phyloP scores from a whole-genome alignment of 2,329 filamentous ascomycete genomes.

The Setomelanomma holmii region DNA sequence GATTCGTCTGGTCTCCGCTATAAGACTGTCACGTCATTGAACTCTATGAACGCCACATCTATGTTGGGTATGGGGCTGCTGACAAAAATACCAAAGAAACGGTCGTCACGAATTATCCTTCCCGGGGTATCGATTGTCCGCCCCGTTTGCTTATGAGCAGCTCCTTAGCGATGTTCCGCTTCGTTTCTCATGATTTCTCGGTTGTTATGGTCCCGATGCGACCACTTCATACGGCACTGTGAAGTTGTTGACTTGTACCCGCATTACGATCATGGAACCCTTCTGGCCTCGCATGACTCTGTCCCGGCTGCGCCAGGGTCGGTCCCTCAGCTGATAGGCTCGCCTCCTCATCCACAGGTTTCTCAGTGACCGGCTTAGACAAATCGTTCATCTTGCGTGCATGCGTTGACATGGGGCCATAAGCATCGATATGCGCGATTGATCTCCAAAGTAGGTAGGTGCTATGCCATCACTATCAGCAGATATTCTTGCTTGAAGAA shows the following conservation, averaged over 20 bases:
- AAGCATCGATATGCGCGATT: conserved; percentile 48
- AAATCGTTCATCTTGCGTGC: conserved; percentile 30
- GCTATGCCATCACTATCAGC: conserved; percentile 26
- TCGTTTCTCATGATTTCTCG: not conserved
- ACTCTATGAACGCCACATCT: not conserved
- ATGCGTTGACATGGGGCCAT: conserved; percentile 50
- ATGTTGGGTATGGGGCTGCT: not conserved
- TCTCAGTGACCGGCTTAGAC: conserved; percentile 14
- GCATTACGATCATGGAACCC: conserved; percentile 1
- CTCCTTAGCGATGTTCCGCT: not conserved
- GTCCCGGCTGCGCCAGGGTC: not conserved
- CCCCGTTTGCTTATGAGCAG: not conserved
- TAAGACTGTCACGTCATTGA: no score
- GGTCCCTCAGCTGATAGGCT: conserved; percentile 6
- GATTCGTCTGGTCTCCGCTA: no score
- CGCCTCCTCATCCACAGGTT: not conserved
- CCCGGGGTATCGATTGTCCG: no score
- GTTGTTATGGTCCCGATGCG: not conserved
- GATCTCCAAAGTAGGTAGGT: conserved; percentile 49
- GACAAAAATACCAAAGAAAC: not conserved
- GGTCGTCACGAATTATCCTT: no score
- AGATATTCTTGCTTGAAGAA: not conserved
- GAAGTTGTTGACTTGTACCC: not conserved
- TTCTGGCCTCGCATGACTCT: not conserved
- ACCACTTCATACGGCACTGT: conserved; percentile 1